Evolutionary conservation across 768 basidiomycete species (phyloP), one percentile per base, ranked within the genome.

Genomic region (Phlegmacium glaucopus): DNA sequence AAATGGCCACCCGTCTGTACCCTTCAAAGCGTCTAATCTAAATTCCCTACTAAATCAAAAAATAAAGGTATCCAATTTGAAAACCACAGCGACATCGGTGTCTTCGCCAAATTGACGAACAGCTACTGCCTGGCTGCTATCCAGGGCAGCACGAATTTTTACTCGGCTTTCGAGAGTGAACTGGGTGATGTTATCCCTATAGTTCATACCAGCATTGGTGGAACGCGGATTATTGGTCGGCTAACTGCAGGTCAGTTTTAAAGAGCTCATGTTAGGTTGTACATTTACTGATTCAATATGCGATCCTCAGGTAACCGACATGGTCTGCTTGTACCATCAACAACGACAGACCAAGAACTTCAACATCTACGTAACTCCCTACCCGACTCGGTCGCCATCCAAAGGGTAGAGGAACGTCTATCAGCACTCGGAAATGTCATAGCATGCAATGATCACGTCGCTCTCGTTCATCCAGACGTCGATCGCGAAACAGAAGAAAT

Each of bases 401-500:
- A 97, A 66, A 83, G 96, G 15, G 87, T 99, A 45, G 96, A 99
- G 65, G 96, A 98, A 72, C 87, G 96, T 25, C 76, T 99, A 52
- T 95, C 92, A 15, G 96, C 96, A 0, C 84, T 99, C 22, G 96
- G 96, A 17, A 99, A 99, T 64, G 95, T 99, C 52, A 94, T 99
- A 65, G 93, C 92, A 10, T 94, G 91, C 72, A 99, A 98, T 68
- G 96, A 99, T 72, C 90, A 98, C 61, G 95, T 99, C 56, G 96
- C 96, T 7, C 86, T 99, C 58, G 96, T 98, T 18, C 96, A 99
- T 66, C 96, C 96, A 7, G 96, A 99, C 56, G 72, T 98, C 50
- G 96, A 98, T 71, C 83, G 96, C 52, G 96, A 98, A 70, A 99
- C 96, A 17, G 96, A 99, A 64, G 96, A 99, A 69, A 98, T 99